A percentile compares a stretch with the other conserved stretches of the same genome.
phyloP scores from a whole-genome alignment of 257 asterid genomes.

The Mentha longifolia region DNA sequence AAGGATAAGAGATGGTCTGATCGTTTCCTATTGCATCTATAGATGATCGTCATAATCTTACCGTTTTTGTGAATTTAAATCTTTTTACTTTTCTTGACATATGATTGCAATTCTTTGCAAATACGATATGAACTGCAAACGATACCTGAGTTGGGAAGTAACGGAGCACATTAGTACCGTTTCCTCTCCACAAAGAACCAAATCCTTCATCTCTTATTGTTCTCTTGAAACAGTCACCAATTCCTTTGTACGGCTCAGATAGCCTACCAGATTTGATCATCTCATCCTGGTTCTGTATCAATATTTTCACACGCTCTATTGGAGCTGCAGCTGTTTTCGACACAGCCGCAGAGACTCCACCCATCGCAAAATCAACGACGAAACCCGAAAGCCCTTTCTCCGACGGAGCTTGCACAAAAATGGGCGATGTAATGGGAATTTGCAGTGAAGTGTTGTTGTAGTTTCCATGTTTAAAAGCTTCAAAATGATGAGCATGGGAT shows the following conservation, averaged over 20 bases:
- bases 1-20: too few relatives aligned
- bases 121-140: background rate
- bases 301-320: constrained; percentile 48
- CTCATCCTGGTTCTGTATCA: constrained; percentile 51
- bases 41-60: too few relatives aligned
- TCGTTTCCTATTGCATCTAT: too few relatives aligned
- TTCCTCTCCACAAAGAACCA: too few relatives aligned
- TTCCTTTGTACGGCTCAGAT: constrained; percentile 43
- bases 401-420: constrained; percentile 43
- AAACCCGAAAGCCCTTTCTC: constrained; percentile 42
- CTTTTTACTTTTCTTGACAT: too few relatives aligned
- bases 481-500: constrained; percentile 1
- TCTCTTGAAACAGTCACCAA: constrained; percentile 41
- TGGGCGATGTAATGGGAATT: constrained; percentile 32
- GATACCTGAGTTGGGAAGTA: constrained; percentile 55
- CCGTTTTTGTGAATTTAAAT: too few relatives aligned
- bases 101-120: too few relatives aligned
- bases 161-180: constrained; percentile 48
- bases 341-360: constrained; percentile 54
- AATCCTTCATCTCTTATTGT: constrained; percentile 46
- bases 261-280: constrained; percentile 49
- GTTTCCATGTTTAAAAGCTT: background rate
- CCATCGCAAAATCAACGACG: constrained; percentile 54
- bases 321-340: constrained; percentile 56
- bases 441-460: constrained; percentile 11